phyloP scores from a whole-genome alignment of 169 alveolate genomes.

The Amoebophrya sp. region DNA sequence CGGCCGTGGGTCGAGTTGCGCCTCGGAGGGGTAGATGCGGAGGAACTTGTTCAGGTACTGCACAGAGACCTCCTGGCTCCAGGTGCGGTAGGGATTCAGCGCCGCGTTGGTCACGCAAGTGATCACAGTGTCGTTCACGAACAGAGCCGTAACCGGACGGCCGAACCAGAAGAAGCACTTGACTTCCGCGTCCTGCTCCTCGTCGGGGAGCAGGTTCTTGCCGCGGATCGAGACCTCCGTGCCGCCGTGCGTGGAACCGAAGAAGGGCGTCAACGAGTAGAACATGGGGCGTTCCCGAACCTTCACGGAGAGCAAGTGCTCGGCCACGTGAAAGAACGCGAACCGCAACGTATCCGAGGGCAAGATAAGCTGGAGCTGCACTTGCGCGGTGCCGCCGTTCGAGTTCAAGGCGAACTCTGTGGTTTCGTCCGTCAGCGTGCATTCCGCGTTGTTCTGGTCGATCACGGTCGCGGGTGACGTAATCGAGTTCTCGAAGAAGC shows the following conservation, averaged over 20 bases:
- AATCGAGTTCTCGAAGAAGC: background rate
- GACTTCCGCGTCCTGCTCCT: background rate
- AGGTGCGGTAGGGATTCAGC: background rate
- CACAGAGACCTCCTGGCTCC: background rate
- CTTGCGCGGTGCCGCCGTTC: background rate
- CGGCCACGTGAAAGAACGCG: background rate
- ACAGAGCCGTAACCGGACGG: background rate
- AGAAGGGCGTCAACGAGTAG: background rate
- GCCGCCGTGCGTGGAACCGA: background rate
- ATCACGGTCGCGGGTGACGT: background rate
- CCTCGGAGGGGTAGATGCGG: background rate
- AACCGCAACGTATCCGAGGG: background rate
- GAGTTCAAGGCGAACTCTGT: background rate
- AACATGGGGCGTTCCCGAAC: background rate
- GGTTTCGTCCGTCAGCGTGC: background rate
- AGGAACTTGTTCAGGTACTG: background rate
- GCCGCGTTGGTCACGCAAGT: background rate
- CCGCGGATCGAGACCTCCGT: background rate
- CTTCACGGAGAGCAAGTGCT: background rate
- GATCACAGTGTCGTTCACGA: background rate
- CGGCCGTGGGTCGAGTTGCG: background rate
- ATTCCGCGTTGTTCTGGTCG: background rate
- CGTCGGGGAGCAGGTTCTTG: background rate
- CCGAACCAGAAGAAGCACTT: background rate
- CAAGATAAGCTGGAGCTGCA: background rate